Evolutionary conservation across 208 protist species (phyloP).

Genomic region (Trypanosoma mega): DNA sequence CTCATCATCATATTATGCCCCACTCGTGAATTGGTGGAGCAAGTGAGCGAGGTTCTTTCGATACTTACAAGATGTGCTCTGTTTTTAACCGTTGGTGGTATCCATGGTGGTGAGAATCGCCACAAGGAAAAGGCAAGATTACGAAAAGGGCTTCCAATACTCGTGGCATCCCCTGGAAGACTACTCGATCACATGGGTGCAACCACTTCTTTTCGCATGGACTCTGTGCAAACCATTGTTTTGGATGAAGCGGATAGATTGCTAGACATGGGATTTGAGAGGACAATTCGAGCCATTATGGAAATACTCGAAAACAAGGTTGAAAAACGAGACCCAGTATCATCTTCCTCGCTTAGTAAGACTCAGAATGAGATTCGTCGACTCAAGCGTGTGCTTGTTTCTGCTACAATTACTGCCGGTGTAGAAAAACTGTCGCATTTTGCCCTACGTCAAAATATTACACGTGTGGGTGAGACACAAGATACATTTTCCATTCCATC

Average conservation of each 20-base stretch:
- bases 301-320: conserved; percentile 64
- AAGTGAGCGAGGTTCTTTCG: conserved; percentile 70
- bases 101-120: conserved; percentile 52
- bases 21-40: conserved; percentile 84
- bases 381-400: conserved; percentile 56
- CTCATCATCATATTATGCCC: conserved; percentile 85
- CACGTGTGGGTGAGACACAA: conserved; percentile 36
- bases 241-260: conserved; percentile 96
- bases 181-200: conserved; percentile 57
- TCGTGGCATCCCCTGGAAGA: conserved; percentile 72
- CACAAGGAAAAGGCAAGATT: conserved; percentile 89
- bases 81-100: conserved; percentile 35
- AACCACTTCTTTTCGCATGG: conserved; percentile 64
- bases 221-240: conserved; percentile 84
- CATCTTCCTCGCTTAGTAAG: background rate
- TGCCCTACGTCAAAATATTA: conserved; percentile 50
- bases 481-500: conserved; percentile 43
- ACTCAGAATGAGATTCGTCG: background rate
- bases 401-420: conserved; percentile 59
- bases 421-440: conserved; percentile 90
- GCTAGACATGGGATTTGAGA: conserved; percentile 98
- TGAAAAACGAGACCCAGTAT: background rate
- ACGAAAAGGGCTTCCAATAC: conserved; percentile 77
- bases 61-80: conserved; percentile 36
- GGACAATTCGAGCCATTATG: conserved; percentile 97